Base-by-base conservation (phyloP, 352 stramenopile species). In the Plasmopara viticola region DNA sequence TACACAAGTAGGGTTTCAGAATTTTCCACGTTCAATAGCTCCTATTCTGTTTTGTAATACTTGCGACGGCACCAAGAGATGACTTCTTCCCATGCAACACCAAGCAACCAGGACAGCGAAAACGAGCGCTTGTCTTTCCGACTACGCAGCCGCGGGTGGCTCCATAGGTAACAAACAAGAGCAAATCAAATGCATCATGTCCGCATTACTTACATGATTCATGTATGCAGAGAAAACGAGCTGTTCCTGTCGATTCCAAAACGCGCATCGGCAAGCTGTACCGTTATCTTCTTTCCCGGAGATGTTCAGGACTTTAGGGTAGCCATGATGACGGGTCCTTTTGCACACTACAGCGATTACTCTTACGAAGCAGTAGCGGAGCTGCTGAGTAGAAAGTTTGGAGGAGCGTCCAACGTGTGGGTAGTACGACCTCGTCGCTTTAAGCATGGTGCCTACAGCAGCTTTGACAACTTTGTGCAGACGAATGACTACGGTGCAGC, bases 211-310 rank as follows among this genome's bases (percentile, higher is more conserved):
- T 41, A 41, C 29, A 25, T 14, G 29, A 28, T 35, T 10, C 37
- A 7, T 42, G 25, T 39, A 29, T 49, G 15, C 37, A 78, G 67
- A 50, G 47, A 66, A 20, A 87, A 87, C 48, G 67, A 87, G 28
- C 38, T 87, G 39, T 67, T 74, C 51, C 28, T 87, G 9, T 70
- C 61, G 12, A 41, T 69, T 2, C 49, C 62, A 9, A 64, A 61
- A 33, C 55, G 25, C 4, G 15, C 49, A 7, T 28, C 56, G 17
- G 66, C 64, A 0, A 48, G 43, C 2, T 65, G 58, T 29, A 86
- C 84, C 51, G 70, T 86, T n/a, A 60, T 88, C 10, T 84, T 81
- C 55, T 88, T 88, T 45, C 77, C 77, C 33, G 77, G 77, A 33
- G 77, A 88, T 42, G 71, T 86, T 12, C 74, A 86, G 52, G 66